Base-by-base conservation (phyloP, 495 filamentous ascomycete species). In the Talaromyces thailandensis region DNA sequence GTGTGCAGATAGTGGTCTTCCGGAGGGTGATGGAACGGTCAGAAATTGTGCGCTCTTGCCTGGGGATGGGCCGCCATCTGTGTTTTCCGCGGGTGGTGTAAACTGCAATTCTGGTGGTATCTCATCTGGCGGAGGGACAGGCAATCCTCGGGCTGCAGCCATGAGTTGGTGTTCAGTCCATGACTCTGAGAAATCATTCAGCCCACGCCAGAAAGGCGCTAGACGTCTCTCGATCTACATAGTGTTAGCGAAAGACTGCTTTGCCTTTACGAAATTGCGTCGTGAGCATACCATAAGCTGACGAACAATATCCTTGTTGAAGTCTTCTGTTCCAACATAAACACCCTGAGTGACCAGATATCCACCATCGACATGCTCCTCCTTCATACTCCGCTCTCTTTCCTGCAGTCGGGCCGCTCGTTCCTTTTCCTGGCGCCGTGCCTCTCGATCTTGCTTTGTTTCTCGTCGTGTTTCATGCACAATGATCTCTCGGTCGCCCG, bases 91-190 rank as follows among this genome's bases (percentile, higher is more conserved):
- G 23, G 68, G 68, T 40, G 77, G 63, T 68, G 73, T 67, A 57
- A 75, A 74, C 50, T 87, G 74, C 35, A 91, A 81, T 62, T 93
- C 86, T 3, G 84, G 79, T 4, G 91, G 89, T 16, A 88, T 84
- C 69, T 93, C 84, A 69, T 95, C 93, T 45, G 95, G 84, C 24
- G 88, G 78, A 56, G 94, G 93, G 58, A 98, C 88, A 6, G 89
- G 84, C 61, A 96, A 76, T 16, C 90, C 94, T 70, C 91, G 86
- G 26, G 89, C 94, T 23, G 90, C 93, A 43, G 95, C 93, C 70
- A 96, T 88, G 16, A 98, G 84, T 73, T 98, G 93, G 68, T 90
- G 84, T 65, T 98, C 94, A 4, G 91, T 89, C 94, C 94, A 98
- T 59, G 88, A 87, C 45, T 91, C 86, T 4, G 85, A 85, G 65